phyloP scores from a whole-genome alignment of 495 filamentous ascomycete species.

The Hypoxylon rickii region DNA sequence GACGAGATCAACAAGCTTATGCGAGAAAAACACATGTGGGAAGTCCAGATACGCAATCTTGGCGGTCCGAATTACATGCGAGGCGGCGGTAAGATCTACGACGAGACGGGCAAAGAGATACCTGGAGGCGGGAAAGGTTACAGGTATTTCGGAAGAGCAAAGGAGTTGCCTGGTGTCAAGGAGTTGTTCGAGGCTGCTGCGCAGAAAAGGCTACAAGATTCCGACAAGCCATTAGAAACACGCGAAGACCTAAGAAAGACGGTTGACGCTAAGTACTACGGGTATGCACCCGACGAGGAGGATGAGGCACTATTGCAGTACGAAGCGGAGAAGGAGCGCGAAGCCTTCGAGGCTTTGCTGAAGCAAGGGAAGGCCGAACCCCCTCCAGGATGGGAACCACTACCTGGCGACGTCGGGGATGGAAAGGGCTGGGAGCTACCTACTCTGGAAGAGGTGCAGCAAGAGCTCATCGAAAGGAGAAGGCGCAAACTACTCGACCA shows the following conservation, averaged over 20 bases:
- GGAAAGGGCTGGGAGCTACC: slow-evolving; percentile 85
- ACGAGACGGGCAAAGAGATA: slow-evolving; percentile 91
- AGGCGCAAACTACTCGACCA: slow-evolving; percentile 76
- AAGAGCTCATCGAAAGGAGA: slow-evolving; percentile 88
- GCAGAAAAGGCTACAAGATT: slow-evolving; percentile 59
- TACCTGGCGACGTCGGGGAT: slow-evolving; percentile 86
- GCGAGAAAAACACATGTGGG: slow-evolving; percentile 98
- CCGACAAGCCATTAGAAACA: slow-evolving; percentile 63
- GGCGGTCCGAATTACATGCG: slow-evolving; percentile 98
- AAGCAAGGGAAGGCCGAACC: slow-evolving; percentile 49
- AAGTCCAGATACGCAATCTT: slow-evolving; percentile 89
- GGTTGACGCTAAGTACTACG: slow-evolving; percentile 95
- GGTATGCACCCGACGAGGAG: slow-evolving; percentile 92
- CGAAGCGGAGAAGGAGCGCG: slow-evolving; percentile 80
- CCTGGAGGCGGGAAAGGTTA: slow-evolving; percentile 89
- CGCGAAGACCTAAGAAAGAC: slow-evolving; percentile 72
- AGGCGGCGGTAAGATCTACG: slow-evolving; percentile 81
- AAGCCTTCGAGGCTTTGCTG: slow-evolving; percentile 68
- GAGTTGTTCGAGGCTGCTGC: slow-evolving; percentile 88
- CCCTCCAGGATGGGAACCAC: slow-evolving; percentile 73
- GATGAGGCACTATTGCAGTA: slow-evolving; percentile 83
- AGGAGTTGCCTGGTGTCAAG: slow-evolving; percentile 92
- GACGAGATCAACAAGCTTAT: slow-evolving; percentile 99
- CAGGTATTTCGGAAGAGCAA: slow-evolving; percentile 88
- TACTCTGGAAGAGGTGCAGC: slow-evolving; percentile 84